Base-by-base conservation (phyloP, 306 rosid species). In the Mimosa pudica region DNA sequence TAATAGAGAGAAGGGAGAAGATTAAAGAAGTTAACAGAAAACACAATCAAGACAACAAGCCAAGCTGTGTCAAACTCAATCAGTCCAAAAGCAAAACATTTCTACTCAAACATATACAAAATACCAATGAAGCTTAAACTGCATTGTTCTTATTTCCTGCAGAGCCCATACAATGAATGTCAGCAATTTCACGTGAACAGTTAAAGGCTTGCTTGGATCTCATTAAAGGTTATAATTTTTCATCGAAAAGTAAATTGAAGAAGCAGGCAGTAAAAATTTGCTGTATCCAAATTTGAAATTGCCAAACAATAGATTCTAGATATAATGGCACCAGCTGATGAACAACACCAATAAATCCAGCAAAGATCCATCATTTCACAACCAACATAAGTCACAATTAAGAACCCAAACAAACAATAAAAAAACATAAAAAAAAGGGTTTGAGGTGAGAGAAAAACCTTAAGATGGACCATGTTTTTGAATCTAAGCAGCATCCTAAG, bases 401-500 rank as follows among this genome's bases (percentile, higher is more conserved):
- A 67, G 32, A 67, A 67, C 18, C 49, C 24, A 10, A 10, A 18
- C 9, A 44, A 46, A 3, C 16, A 77, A 62, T 9, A 8, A 38
- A 61, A 61, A 79, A 13, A 16, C 17, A 14, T 13, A n/a, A 17
- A 20, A 45, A 68, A 68, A n/a, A 10, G 83, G 65, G 5, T 32
- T 54, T 54, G 6, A 44, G 57, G 18, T 60, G 63, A 66, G 51
- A 18, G 32, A 1, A 16, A 58, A 74, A 93, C 97, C 98, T 93
- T 88, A 33, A 93, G 77, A 82, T 93, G 92, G 16, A 91, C 49
- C 89, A 86, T 89, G 38, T 86, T 84, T 78, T 93, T 91, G 71
- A 93, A 61, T 30, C 88, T 89, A 33, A 88, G 70, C 8, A 93
- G 87, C 94, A 93, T 86, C 30, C 83, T 80, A 51, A 89, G 84